A percentile compares a stretch with the other conserved stretches of the same genome.
Conservation (phyloP, 2,329 filamentous ascomycete genomes). For the Penicillium occitanis region DNA sequence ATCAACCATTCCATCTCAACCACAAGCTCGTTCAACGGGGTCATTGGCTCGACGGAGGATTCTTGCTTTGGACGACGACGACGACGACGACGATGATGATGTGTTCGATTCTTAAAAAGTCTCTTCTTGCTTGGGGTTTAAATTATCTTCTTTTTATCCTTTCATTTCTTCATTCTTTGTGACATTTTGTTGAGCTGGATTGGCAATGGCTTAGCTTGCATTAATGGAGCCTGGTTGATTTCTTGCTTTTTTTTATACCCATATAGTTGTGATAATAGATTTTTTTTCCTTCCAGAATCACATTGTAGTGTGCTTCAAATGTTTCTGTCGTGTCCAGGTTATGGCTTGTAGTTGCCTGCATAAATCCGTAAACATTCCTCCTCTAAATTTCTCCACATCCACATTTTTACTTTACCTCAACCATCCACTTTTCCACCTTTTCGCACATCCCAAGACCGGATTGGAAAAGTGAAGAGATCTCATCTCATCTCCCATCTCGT, state of each 20-base stretch:
- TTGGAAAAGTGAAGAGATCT: background rate
- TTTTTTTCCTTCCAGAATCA: no score
- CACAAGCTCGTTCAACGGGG: background rate
- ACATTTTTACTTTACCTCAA: background rate
- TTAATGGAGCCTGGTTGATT: background rate
- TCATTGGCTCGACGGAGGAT: background rate
- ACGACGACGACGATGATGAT: background rate
- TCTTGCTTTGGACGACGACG: background rate
- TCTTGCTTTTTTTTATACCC: slow-evolving; percentile 4
- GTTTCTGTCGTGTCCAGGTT: background rate
- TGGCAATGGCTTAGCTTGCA: background rate
- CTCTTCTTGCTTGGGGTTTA: background rate
- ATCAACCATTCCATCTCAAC: background rate
- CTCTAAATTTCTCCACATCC: background rate
- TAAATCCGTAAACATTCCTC: background rate
- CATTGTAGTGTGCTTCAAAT: background rate
- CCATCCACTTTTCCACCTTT: background rate
- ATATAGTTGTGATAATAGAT: background rate
- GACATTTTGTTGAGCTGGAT: background rate
- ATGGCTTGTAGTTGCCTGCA: background rate
- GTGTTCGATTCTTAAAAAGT: background rate
- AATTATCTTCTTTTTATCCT: background rate
- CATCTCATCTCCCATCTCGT: background rate
- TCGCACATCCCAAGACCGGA: background rate
- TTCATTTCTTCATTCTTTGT: background rate